phyloP scores from a whole-genome alignment of 2,329 filamentous ascomycete genomes.

The Colletotrichum cereale region DNA sequence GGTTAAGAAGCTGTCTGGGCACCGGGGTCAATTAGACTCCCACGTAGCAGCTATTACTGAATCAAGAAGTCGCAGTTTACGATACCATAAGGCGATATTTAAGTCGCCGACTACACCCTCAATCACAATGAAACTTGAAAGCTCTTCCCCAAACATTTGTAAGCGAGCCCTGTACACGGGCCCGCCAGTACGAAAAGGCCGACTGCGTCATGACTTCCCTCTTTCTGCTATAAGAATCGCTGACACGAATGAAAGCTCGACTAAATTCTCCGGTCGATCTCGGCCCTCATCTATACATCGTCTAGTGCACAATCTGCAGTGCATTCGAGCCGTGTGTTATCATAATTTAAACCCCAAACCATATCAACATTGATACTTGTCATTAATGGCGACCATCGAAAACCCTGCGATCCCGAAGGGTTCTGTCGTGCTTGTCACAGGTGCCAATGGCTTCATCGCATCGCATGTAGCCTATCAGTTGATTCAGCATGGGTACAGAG shows the following conservation, averaged over 20 bases:
- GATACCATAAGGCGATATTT: too few species aligned
- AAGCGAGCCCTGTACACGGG: neutral
- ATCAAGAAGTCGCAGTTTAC: too few species aligned
- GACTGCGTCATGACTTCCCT: neutral
- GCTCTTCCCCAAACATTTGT: neutral
- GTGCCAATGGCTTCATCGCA: constrained; percentile 56
- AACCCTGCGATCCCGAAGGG: constrained; percentile 44
- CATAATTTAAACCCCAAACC: neutral
- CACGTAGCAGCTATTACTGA: too few species aligned
- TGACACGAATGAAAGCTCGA: neutral
- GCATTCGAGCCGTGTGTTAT: neutral
- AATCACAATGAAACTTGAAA: neutral
- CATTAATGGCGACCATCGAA: constrained; percentile 12
- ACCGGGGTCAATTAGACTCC: too few species aligned
- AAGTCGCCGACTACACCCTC: neutral
- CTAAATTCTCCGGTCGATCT: neutral
- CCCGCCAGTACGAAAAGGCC: neutral
- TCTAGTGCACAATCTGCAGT: accelerated
- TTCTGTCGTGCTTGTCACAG: constrained; percentile 56
- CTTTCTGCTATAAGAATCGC: neutral
- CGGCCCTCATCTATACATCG: neutral
- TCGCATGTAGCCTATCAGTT: constrained; percentile 55
- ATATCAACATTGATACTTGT: neutral
- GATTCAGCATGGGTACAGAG: constrained; percentile 54
- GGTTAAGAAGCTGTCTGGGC: too few species aligned